Evolutionary conservation across 345 rosid genomes (phyloP).

Genomic region (Lepidium africanum): DNA sequence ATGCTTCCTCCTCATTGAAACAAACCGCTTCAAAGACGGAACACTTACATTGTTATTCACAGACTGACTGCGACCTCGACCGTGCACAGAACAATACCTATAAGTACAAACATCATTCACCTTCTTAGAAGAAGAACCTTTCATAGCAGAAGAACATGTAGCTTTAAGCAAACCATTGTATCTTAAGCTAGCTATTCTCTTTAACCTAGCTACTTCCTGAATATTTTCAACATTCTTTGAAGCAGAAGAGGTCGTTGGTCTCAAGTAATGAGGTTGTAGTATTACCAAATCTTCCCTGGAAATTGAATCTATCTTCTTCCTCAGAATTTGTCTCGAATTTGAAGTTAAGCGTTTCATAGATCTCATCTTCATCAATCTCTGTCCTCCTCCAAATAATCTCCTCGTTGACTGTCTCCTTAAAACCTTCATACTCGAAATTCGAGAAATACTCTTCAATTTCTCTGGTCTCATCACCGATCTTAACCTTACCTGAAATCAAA

Average conservation of each 20-base stretch:
- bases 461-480: constrained; percentile 29
- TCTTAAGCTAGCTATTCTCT: constrained; percentile 48
- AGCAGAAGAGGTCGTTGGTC: constrained; percentile 29
- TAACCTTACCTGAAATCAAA: constrained; percentile 35
- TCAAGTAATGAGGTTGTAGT: constrained; percentile 25
- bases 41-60: constrained; percentile 5
- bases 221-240: constrained; percentile 17
- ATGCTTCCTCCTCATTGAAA: constrained; percentile 50
- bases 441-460: constrained; percentile 34
- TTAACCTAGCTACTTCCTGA: constrained; percentile 28
- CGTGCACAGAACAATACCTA: constrained; percentile 87
- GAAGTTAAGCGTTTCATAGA: constrained; percentile 32
- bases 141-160: constrained; percentile 83
- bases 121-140: constrained; percentile 50
- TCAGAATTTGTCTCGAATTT: background rate
- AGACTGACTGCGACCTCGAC: constrained; percentile 40
- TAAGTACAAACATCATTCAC: constrained; percentile 45
- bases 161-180: constrained; percentile 35
- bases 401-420: constrained; percentile 43
- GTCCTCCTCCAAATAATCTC: constrained; percentile 36
- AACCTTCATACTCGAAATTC: constrained; percentile 41
- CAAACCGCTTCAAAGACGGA: constrained; percentile 54
- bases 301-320: constrained; percentile 2
- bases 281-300: background rate
- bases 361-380: constrained; percentile 38